phyloP scores from a whole-genome alignment of 139 green algal genomes.

The Cymbomonas tetramitiformis region DNA sequence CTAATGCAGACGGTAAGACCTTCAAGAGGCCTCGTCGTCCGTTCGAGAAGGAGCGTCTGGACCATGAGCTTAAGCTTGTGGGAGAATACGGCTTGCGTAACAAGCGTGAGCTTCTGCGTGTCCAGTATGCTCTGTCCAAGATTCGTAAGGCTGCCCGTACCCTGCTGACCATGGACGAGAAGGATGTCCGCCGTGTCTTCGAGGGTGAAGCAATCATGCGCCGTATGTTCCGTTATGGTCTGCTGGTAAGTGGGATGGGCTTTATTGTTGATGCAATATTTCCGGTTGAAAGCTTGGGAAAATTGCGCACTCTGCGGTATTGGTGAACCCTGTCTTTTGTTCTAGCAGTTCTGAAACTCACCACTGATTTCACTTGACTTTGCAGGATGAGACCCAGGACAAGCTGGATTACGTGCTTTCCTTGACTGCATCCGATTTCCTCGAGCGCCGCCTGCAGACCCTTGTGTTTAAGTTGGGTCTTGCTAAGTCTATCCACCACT shows the following conservation, averaged over 20 bases:
- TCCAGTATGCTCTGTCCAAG: constrained; percentile 73
- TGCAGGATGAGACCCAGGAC: constrained; percentile 62
- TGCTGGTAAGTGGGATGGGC: constrained; percentile 66
- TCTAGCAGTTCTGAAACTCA: no score
- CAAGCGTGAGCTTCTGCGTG: constrained; percentile 98
- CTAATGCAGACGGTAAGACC: constrained; percentile 75
- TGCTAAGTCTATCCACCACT: constrained; percentile 97
- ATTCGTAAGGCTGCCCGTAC: constrained; percentile 81
- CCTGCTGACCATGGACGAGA: constrained; percentile 91
- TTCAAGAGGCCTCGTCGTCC: constrained; percentile 97
- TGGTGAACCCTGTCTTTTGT: no score
- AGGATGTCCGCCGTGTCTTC: constrained; percentile 87
- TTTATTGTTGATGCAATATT: no score
- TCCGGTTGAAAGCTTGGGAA: no score
- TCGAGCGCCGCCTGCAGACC: constrained; percentile 84
- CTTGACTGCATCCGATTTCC: constrained; percentile 68
- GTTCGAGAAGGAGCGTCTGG: constrained; percentile 99
- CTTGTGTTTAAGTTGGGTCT: constrained; percentile 98
- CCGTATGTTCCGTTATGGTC: constrained; percentile 91
- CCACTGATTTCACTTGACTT: not conserved
- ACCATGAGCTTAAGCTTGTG: constrained; percentile 96
- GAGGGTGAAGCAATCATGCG: constrained; percentile 67
- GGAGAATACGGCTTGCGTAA: constrained; percentile 96
- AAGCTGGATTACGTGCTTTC: constrained; percentile 99
- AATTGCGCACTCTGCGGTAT: no score